Evolutionary conservation across 495 filamentous ascomycete genomes (phyloP).

Genomic region (Tuber magnatum): DNA sequence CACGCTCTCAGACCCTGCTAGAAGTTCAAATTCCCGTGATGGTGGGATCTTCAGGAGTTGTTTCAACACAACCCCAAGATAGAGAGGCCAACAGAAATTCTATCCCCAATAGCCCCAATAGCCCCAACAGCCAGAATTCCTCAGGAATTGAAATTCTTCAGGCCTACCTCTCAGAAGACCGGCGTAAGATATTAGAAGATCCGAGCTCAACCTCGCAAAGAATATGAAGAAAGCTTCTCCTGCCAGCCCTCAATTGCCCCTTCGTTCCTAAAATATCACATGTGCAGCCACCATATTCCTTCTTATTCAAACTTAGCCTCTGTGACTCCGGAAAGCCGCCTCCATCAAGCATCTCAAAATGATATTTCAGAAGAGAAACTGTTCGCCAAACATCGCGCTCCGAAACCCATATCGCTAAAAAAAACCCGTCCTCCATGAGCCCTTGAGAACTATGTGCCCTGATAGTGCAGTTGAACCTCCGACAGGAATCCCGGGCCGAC

Average conservation of each 20-base stretch:
- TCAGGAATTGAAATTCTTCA: neutral
- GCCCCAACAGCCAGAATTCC: neutral
- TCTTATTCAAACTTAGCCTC: neutral
- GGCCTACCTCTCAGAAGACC: neutral
- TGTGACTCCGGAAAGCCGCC: neutral
- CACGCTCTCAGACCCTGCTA: neutral
- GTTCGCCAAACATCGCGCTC: neutral
- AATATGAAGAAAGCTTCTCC: neutral
- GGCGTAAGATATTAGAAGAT: neutral
- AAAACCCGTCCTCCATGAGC: neutral
- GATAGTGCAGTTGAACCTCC: neutral
- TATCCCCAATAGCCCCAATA: neutral
- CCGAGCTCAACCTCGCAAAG: neutral
- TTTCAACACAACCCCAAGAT: neutral
- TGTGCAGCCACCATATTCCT: neutral
- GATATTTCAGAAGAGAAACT: neutral
- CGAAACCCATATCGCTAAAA: neutral
- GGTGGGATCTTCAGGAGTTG: neutral
- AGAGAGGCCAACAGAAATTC: neutral
- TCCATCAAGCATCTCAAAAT: neutral
- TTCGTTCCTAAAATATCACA: neutral
- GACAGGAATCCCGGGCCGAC: neutral
- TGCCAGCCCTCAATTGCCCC: neutral
- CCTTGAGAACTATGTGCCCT: neutral
- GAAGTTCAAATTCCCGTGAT: neutral